phyloP scores from a whole-genome alignment of 2,329 filamentous ascomycete species.

The Colletotrichum cuscutae region DNA sequence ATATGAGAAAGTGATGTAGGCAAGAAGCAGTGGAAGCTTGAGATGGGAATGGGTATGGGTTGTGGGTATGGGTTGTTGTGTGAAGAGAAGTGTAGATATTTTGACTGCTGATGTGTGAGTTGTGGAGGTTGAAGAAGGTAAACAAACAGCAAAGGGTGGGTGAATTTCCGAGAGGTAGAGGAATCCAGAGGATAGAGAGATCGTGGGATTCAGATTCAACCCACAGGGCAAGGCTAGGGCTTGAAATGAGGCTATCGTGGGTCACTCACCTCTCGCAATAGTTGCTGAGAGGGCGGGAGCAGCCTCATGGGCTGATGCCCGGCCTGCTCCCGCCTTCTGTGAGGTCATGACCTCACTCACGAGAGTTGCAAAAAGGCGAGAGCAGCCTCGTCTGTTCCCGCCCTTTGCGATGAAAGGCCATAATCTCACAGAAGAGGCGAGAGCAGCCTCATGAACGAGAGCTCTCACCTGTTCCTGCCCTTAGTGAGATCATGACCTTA shows the following conservation, averaged over 20 bases:
- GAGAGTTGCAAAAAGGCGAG: no score
- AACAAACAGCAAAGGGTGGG: background rate
- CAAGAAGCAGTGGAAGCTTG: background rate
- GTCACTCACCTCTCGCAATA: background rate
- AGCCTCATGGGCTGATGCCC: background rate
- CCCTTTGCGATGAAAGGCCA: no score
- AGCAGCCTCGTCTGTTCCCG: no score
- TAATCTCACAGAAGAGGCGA: no score
- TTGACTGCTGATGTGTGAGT: background rate
- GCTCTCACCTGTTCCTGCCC: no score
- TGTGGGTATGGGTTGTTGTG: background rate
- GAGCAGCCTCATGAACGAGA: no score
- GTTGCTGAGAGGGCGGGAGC: background rate
- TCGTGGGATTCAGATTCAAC: background rate
- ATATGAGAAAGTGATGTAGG: background rate
- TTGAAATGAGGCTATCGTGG: background rate
- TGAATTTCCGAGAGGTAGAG: background rate
- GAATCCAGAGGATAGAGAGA: background rate
- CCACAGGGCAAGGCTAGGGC: slow-evolving; percentile 16
- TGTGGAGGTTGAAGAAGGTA: background rate
- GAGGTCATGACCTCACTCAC: background rate
- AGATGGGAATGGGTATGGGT: background rate
- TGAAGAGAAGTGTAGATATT: background rate
- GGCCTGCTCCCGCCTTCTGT: background rate
- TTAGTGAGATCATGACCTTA: no score